A percentile compares a stretch with the other conserved stretches of the same genome.
phyloP scores from a whole-genome alignment of 306 rosid species.

The Lathyrus tuberosus region DNA sequence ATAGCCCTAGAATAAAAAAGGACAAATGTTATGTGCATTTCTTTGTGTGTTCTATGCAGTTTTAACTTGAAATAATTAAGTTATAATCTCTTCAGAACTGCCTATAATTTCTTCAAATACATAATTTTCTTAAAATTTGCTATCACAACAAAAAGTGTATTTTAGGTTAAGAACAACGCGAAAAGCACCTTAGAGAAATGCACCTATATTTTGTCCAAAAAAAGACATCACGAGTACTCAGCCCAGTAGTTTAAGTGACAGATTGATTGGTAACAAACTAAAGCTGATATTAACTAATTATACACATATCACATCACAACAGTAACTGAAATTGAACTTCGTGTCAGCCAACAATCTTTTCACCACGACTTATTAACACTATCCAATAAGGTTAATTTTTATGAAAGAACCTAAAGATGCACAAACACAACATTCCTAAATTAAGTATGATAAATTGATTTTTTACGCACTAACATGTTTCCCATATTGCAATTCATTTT shows the following conservation, averaged over 20 bases:
- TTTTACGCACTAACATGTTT: constrained; percentile 18
- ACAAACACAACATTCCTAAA: constrained; percentile 35
- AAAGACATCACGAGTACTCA: background rate
- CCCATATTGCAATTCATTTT: constrained; percentile 13
- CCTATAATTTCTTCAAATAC: too few relatives aligned
- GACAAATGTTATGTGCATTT: background rate
- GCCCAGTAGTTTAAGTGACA: constrained; percentile 15
- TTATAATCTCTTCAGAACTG: too few relatives aligned
- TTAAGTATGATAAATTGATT: constrained; percentile 24
- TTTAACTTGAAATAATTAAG: background rate
- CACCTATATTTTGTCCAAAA: background rate
- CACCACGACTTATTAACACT: background rate
- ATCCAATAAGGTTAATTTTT: background rate
- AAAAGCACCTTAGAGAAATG: background rate
- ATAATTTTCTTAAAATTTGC: too few relatives aligned
- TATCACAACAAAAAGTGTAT: background rate
- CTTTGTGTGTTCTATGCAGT: background rate
- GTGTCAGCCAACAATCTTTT: constrained; percentile 3
- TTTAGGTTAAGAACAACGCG: background rate
- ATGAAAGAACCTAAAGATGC: constrained; percentile 23
- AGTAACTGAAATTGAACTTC: background rate
- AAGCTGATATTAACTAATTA: background rate
- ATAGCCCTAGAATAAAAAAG: background rate
- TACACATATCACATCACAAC: constrained; percentile 6
- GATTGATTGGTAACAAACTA: background rate